Evolutionary conservation across 1,284 basidiomycete species (phyloP).

Genomic region (Microbotryomycetes sp.): DNA sequence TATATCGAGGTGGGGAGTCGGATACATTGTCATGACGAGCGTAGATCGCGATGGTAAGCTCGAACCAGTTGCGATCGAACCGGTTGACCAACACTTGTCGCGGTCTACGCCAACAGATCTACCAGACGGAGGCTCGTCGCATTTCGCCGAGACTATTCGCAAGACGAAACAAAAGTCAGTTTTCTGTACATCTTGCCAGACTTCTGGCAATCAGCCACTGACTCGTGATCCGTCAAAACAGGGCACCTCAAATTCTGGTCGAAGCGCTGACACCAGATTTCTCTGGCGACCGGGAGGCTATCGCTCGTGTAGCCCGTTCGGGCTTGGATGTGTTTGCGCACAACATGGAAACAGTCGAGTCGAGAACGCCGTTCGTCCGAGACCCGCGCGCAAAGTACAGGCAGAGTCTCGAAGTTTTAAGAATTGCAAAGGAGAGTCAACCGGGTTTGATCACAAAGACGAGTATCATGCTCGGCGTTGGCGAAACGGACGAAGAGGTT

Average conservation of each 20-base stretch:
- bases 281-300: constrained; percentile 63
- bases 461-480: constrained; percentile 97
- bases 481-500: constrained; percentile 79
- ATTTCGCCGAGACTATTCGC: constrained; percentile 88
- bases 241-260: constrained; percentile 88
- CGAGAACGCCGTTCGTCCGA: constrained; percentile 86
- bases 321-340: constrained; percentile 98
- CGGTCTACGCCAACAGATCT: constrained; percentile 55
- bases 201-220: not conserved
- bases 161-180: constrained; percentile 90
- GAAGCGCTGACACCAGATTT: constrained; percentile 98
- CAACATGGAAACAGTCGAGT: constrained; percentile 93
- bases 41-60: constrained; percentile 88
- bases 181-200: not conserved
- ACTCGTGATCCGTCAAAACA: too few relatives aligned
- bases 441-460: constrained; percentile 89
- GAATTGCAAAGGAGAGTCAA: constrained; percentile 59
- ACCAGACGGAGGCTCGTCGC: constrained; percentile 79
- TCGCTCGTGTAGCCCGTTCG: constrained; percentile 77
- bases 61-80: not conserved
- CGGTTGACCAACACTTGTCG: not conserved
- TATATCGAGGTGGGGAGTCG: constrained; percentile 94
- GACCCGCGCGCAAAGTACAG: constrained; percentile 90
- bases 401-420: constrained; percentile 76
- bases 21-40: constrained; percentile 94